These are phyloP conservation scores for Xylaria multiplex DNA, from an alignment of 2,329 filamentous ascomycete genomes.

Conservation along the genomic window DNA sequence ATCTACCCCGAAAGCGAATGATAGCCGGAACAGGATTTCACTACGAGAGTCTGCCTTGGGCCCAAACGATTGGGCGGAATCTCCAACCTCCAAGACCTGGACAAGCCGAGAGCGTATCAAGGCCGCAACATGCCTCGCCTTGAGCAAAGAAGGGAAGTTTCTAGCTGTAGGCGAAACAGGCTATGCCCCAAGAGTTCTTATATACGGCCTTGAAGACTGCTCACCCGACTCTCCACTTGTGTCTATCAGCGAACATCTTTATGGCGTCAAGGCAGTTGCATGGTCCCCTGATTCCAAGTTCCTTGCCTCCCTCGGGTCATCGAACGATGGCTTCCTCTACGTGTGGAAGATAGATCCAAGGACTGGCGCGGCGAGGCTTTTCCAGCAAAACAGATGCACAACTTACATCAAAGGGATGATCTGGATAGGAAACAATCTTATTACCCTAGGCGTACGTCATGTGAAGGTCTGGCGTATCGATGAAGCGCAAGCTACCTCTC, in stretches of 20 bases:
- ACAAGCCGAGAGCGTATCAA: conserved; percentile 93
- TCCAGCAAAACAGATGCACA: conserved; percentile 91
- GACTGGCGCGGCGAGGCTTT: conserved; percentile 79
- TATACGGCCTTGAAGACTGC: conserved; percentile 85
- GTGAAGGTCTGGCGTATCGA: conserved; percentile 93
- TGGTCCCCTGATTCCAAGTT: conserved; percentile 90
- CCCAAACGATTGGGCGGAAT: conserved; percentile 68
- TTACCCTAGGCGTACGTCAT: conserved; percentile 90
- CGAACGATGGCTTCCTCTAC: conserved; percentile 94
- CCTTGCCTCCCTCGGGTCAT: conserved; percentile 85
- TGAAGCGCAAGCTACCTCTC: conserved; percentile 68
- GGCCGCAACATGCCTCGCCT: conserved; percentile 87
- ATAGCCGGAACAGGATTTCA: conserved; percentile 68
- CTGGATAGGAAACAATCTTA: conserved; percentile 85
- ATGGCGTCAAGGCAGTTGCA: conserved; percentile 86
- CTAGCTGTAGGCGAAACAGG: conserved; percentile 95
- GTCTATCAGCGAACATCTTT: conserved; percentile 87
- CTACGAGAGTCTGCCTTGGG: conserved; percentile 61
- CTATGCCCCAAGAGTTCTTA: conserved; percentile 88
- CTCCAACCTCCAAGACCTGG: conserved; percentile 75
- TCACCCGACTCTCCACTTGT: conserved; percentile 85
- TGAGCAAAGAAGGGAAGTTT: conserved; percentile 87
- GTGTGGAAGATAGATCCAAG: conserved; percentile 88
- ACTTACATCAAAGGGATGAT: conserved; percentile 85
- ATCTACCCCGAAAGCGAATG: conserved; percentile 69